Base-by-base conservation (phyloP, 768 basidiomycete species). In the Boletus tomentosulus region DNA sequence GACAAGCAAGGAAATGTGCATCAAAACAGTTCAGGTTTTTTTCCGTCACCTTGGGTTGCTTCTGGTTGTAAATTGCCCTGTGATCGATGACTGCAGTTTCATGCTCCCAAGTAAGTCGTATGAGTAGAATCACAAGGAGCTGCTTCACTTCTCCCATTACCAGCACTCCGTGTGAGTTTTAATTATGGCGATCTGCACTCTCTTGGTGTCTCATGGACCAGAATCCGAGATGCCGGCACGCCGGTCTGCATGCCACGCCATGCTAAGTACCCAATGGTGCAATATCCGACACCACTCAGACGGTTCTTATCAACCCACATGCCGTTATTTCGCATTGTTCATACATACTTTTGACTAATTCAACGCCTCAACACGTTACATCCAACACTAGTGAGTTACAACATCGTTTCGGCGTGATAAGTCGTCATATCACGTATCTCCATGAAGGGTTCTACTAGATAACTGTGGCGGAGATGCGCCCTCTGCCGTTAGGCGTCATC, bases 281-380 rank as follows among this genome's bases (percentile, higher is more conserved):
- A 19, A 19, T 19, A 19, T 19, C 19, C 19, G 19, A 19, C 19
- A 22, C 25, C 34, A 27, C 4, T 25, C 24, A 15, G 24, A 27
- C 25, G 13, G 19, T 19, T 19, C 19, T 56, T 51, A 64, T 62
- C 51, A 19, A 45, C 42, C 15, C 48, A 46, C 27, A 44, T 48
- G 38, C 22, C 19, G 45, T n/a, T n/a, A 37, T 31, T n/a, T 43
- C 25, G 35, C 28, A 38, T 43, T 37, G 12, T 34, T 33, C 31
- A 27, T 19, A 19, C 19, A 19, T 19, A n/a, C 19, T 19, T 19
- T 19, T 19, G 19, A 19, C 19, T 19, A 19, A 19, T 19, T 19
- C 19, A 19, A 19, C 19, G 19, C 19, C 19, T 19, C 19, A 19
- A 19, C 19, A 19, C 15, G 15, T 3, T 19, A 4, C 6, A 2